Base-by-base conservation (phyloP, 768 basidiomycete species). In the Trametes cinnabarina region DNA sequence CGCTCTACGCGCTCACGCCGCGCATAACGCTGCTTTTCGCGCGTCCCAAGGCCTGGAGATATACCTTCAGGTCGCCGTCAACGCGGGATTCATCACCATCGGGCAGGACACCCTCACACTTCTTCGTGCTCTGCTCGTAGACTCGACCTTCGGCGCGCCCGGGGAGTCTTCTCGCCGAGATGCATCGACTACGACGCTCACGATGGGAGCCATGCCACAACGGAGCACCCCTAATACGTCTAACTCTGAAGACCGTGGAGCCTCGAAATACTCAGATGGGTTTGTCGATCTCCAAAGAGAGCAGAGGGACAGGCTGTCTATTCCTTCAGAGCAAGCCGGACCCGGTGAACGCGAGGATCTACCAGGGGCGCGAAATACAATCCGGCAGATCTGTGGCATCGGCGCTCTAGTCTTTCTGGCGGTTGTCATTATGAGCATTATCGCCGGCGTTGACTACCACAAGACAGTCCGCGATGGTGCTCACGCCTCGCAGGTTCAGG, bases 101-200 rank as follows among this genome's bases (percentile, higher is more conserved):
- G 44, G 35, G 20, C 41, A 57, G n/a, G 56, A 57, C 49, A 17
- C 50, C 32, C 7, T 28, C 34, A 32, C n/a, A 10, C 48, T 49
- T 17, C 30, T 51, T 30, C 56, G 56, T 10, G 40, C 48, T 2
- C 49, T 57, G 17, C 56, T 57, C 23, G 49, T 57, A 30, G 15
- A 34, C 23, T 20, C 56, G 14, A 44, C 48, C 2, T 52, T 52
- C 22, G 41, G 28, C 17, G 20, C 20, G 3, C 48, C 17, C 0
- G 3, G 40, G 7, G 15, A 47, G 26, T 30, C 5, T 0, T 8
- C 22, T 19, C 42, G n/a, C 19, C 28, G 10, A 12, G 30, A 19
- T 20, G 34, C 34, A 10, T 37, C 51, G 23, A 22, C 6, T 12
- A 32, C 30, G 30, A 32, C 30, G 30, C 12, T 32, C 12, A 7